Evolutionary conservation across 257 asterid species (phyloP).

Genomic region (Primulina huaijiensis): DNA sequence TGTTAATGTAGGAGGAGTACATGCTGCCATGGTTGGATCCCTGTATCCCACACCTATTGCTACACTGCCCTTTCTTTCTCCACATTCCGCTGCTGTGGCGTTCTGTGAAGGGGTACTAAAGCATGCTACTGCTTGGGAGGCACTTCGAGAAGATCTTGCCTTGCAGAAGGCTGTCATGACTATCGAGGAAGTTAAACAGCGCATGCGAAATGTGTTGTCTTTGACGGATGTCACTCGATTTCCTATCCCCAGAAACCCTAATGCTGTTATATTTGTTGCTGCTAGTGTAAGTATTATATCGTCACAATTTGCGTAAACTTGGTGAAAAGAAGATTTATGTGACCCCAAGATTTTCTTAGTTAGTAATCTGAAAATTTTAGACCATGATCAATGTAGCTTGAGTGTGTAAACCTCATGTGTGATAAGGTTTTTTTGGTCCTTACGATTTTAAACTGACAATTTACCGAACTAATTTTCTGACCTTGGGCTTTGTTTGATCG

Average conservation of each 20-base stretch:
- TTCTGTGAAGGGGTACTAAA: slow-evolving; percentile 89
- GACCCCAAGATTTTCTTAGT: not conserved
- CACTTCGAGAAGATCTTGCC: slow-evolving; percentile 69
- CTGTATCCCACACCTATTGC: slow-evolving; percentile 92
- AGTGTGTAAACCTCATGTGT: not conserved
- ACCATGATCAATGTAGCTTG: not conserved
- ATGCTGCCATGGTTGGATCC: slow-evolving; percentile 98
- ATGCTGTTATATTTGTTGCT: slow-evolving; percentile 80
- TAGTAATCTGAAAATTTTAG: not conserved
- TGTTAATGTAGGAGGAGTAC: slow-evolving; percentile 78
- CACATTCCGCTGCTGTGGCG: slow-evolving; percentile 96
- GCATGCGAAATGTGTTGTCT: slow-evolving; percentile 83
- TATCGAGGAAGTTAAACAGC: slow-evolving; percentile 80
- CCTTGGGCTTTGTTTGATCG: not conserved
- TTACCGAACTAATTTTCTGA: not conserved
- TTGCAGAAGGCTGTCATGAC: slow-evolving; percentile 48
- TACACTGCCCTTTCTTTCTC: slow-evolving; percentile 90
- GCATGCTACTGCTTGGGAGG: slow-evolving; percentile 98
- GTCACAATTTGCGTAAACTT: slow-evolving; percentile 14
- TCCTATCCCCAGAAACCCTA: slow-evolving; percentile 84
- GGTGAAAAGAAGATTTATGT: not conserved
- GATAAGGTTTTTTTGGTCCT: not conserved
- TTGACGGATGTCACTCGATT: slow-evolving; percentile 52
- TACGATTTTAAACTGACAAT: not conserved
- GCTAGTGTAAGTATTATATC: slow-evolving; percentile 68